A percentile compares a stretch with the other conserved stretches of the same genome.
Evolutionary conservation across 345 rosid species (phyloP).

Genomic region (Brassica incana): DNA sequence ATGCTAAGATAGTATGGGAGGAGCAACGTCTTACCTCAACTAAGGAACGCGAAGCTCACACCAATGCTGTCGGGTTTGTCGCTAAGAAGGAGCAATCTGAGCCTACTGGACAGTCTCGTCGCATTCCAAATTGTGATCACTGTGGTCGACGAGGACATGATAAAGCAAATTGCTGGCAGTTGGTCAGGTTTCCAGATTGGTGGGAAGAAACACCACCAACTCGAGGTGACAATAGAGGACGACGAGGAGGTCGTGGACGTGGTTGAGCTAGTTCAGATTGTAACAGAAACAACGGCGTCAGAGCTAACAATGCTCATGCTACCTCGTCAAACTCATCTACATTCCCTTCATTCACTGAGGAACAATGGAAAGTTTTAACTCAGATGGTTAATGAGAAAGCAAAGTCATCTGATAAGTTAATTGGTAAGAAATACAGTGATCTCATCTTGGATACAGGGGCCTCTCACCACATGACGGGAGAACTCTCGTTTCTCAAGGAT

Average conservation of each 20-base stretch:
- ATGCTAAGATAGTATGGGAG: background rate
- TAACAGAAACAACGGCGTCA: background rate
- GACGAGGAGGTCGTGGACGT: background rate
- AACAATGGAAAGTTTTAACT: background rate
- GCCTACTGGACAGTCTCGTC: background rate
- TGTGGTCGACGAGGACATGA: background rate
- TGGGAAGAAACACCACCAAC: background rate
- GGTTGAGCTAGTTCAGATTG: background rate
- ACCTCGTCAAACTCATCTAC: background rate
- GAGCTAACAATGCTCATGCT: background rate
- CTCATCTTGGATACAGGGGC: background rate
- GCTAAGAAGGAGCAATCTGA: background rate
- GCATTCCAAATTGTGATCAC: background rate
- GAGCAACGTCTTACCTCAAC: background rate
- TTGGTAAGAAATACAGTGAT: background rate
- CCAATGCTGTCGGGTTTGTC: background rate
- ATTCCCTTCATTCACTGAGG: background rate
- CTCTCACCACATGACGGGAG: too few species aligned
- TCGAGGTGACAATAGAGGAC: background rate
- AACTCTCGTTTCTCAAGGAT: too few species aligned
- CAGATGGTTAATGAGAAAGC: background rate
- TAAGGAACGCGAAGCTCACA: background rate
- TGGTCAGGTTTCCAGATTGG: background rate
- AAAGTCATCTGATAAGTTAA: background rate
- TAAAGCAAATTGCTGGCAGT: background rate